phyloP scores from a whole-genome alignment of 1,139 yeast genomes.

The Insectozyma bohioensis region DNA sequence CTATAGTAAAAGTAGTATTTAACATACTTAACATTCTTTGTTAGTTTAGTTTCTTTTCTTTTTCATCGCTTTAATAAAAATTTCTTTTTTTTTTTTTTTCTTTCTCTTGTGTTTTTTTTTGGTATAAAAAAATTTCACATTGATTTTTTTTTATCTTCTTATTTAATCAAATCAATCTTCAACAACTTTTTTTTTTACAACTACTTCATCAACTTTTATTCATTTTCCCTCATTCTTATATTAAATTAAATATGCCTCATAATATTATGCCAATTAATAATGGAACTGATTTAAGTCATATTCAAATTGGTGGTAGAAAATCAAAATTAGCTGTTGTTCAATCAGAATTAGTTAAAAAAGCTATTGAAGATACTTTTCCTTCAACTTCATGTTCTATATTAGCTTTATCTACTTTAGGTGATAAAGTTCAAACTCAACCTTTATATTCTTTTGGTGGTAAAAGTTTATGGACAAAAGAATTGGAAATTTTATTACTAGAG shows the following conservation, averaged over 20 bases:
- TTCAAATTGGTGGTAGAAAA: constrained; percentile 83
- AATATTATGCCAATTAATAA: constrained; percentile 14
- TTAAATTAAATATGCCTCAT: constrained; percentile 14
- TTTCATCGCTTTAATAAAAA: too few relatives aligned
- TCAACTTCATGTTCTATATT: constrained; percentile 61
- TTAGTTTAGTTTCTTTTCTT: too few relatives aligned
- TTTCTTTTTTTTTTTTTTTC: too few relatives aligned
- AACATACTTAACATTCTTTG: too few relatives aligned
- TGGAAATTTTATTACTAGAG: constrained; percentile 73
- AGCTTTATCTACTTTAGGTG: constrained; percentile 86
- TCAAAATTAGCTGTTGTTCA: constrained; percentile 86
- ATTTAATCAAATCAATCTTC: too few relatives aligned
- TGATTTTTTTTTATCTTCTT: too few relatives aligned
- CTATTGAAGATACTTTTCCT: constrained; percentile 62
- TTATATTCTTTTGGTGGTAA: constrained; percentile 95
- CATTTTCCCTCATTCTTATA: not conserved
- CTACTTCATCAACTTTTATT: not conserved
- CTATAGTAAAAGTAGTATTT: too few relatives aligned
- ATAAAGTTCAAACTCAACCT: constrained; percentile 80
- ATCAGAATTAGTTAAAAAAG: constrained; percentile 67
- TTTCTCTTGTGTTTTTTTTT: too few relatives aligned
- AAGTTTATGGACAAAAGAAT: constrained; percentile 92
- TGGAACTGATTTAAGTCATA: constrained; percentile 19
- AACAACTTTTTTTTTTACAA: not conserved
- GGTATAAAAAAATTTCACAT: too few relatives aligned